These are phyloP conservation scores for Penicillium macrosclerotiorum DNA, from an alignment of 495 filamentous ascomycete genomes.

Conservation along the genomic window DNA sequence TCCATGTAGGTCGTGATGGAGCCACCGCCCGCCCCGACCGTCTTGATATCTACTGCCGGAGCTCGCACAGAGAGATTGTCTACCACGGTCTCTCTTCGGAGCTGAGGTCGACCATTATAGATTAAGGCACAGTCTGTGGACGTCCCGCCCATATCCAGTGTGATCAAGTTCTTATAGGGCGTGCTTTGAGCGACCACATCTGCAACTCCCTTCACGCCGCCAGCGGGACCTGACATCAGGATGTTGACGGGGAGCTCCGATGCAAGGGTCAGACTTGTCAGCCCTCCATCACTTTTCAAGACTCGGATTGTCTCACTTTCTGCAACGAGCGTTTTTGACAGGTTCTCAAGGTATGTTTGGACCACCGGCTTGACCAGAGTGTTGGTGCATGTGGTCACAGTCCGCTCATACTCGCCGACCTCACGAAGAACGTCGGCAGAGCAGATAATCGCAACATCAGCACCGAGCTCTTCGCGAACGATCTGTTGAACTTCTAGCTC, in stretches of 20 bases:
- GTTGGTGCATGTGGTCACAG: slow-evolving; percentile 50
- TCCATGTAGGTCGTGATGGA: slow-evolving; percentile 46
- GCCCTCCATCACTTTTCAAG: slow-evolving; percentile 48
- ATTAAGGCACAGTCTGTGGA: slow-evolving; percentile 50
- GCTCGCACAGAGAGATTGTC: slow-evolving; percentile 45
- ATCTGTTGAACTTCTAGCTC: slow-evolving; percentile 37
- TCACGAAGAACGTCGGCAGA: slow-evolving; percentile 48
- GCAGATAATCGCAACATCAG: slow-evolving; percentile 37
- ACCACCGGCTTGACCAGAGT: slow-evolving; percentile 51
- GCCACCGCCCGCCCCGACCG: slow-evolving; percentile 50
- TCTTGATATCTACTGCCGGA: slow-evolving; percentile 49
- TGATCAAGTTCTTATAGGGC: slow-evolving; percentile 49
- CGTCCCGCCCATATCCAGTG: slow-evolving; percentile 52
- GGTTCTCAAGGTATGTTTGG: slow-evolving; percentile 40
- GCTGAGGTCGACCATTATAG: slow-evolving; percentile 41
- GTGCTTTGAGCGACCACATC: slow-evolving; percentile 46
- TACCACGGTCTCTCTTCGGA: slow-evolving; percentile 47
- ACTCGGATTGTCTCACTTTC: slow-evolving; percentile 46
- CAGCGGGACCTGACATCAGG: slow-evolving; percentile 50
- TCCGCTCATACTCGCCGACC: slow-evolving; percentile 52
- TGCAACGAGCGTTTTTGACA: slow-evolving; percentile 30
- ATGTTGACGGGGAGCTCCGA: slow-evolving; percentile 47
- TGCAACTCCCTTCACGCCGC: slow-evolving; percentile 46
- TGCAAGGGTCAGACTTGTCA: slow-evolving; percentile 44
- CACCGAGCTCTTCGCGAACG: slow-evolving; percentile 36